Percentiles rank a stretch among this genome's conserved stretches.
These are phyloP conservation scores for Verbascum thapsus DNA, from an alignment of 257 asterid genomes.

Conservation along the genomic window DNA sequence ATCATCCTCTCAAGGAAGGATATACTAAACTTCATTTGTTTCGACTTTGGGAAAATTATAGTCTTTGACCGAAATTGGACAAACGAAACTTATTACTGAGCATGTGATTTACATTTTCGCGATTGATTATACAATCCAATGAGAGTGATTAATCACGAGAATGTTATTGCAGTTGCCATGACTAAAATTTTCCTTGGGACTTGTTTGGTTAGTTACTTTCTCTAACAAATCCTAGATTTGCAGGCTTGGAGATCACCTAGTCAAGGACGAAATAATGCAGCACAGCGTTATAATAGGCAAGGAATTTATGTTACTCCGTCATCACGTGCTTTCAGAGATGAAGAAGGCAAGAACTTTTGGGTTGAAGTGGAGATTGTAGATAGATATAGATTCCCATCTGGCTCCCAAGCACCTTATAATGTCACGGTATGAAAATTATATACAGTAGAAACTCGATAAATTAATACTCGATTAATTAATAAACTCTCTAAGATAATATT, in stretches of 20 bases:
- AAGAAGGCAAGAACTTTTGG: constrained; percentile 98
- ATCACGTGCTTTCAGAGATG: constrained; percentile 92
- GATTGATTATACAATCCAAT: too few relatives aligned
- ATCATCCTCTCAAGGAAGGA: constrained; percentile 93
- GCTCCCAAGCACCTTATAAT: constrained; percentile 91
- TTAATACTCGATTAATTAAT: too few relatives aligned
- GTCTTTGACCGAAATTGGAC: too few relatives aligned
- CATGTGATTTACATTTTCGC: too few relatives aligned
- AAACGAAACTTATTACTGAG: too few relatives aligned
- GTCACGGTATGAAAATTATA: constrained; percentile 63
- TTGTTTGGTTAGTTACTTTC: constrained; percentile 17
- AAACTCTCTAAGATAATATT: too few relatives aligned
- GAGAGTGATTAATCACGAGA: too few relatives aligned
- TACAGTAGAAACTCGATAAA: too few relatives aligned
- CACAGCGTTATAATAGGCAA: constrained; percentile 65
- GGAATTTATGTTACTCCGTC: constrained; percentile 86
- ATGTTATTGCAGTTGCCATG: too few relatives aligned
- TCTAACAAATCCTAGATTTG: constrained; percentile 32
- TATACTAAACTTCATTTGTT: constrained; percentile 1
- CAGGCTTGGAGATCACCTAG: constrained; percentile 91
- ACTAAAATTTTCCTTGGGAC: neutral
- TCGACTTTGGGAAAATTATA: too few relatives aligned
- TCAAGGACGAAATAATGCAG: constrained; percentile 92
- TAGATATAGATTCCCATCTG: constrained; percentile 78
- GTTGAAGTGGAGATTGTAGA: constrained; percentile 90